Evolutionary conservation across 129 eudicot species (phyloP), one percentile per base, ranked within the genome.

Genomic region (Deinandra increscens): DNA sequence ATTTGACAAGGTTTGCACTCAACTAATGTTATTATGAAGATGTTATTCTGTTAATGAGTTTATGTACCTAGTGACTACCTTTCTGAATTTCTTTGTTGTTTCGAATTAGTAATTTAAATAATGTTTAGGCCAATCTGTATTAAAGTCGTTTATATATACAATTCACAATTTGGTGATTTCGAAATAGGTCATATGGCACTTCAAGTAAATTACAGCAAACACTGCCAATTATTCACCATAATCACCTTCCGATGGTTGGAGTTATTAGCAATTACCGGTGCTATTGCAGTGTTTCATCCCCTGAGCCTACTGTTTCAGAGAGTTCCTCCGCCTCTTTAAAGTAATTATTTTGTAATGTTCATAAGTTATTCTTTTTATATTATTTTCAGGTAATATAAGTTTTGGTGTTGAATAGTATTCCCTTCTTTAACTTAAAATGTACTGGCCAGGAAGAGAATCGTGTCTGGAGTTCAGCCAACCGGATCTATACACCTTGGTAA

Each of bases 401-500:
- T 13, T 26, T 63, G 50, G 61, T 20, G 55, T 5, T 34, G 67
- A 20, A 1, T 55, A 71, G 8, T 74, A 29, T 0, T 59, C 36
- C 41, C 58, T 71, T 58, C 12, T 50, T 71, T 11, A 53, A 68
- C 64, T 33, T 12, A 68, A 22, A 13, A 44, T 33, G 44, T 29
- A 38, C 53, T n/a, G 12, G 59, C 77, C 87, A 88, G 98, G 94
- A 92, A 75, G 88, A 86, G 99, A 73, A 81, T 93, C 29, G 99
- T 93, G 18, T 93, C 99, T 43, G 99, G 99, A 36, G 99, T 93
- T 60, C 99, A 93, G 79, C 97, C 99, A 18, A 94, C 99, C 2
- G 99, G 99, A 45, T 84, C 99, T 71, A 83, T 94, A 73, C 99
- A 94, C 84, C 97, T 94, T 15, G 99, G 99, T 36, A 94, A 94